phyloP scores from a whole-genome alignment of 345 rosid genomes.

The Lepidium africanum region DNA sequence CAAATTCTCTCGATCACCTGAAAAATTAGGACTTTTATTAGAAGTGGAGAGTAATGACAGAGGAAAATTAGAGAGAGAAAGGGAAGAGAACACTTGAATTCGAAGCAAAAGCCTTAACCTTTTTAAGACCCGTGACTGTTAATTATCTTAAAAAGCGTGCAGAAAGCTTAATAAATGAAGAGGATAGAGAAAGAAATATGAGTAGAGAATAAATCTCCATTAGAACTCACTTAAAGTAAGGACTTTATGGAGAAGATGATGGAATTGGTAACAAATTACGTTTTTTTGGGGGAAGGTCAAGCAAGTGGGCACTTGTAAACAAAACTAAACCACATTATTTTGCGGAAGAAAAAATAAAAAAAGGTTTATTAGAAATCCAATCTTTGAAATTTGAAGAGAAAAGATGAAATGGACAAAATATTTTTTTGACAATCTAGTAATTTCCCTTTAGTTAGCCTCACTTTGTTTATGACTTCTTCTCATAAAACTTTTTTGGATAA shows the following conservation, averaged over 20 bases:
- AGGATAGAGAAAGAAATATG: slow-evolving; percentile 1
- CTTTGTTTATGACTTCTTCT: no score
- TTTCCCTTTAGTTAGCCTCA: no score
- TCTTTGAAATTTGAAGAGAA: no score
- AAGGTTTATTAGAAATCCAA: background rate
- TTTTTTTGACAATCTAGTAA: no score
- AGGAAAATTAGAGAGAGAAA: slow-evolving; percentile 13
- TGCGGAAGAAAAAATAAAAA: background rate
- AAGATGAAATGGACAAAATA: no score
- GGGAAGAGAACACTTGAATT: slow-evolving; percentile 22
- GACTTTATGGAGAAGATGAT: slow-evolving; percentile 19
- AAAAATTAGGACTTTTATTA: slow-evolving; percentile 10
- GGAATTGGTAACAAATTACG: slow-evolving; percentile 1
- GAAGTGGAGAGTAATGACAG: background rate
- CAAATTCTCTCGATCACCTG: background rate
- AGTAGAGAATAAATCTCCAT: slow-evolving; percentile 20
- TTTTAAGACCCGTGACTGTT: slow-evolving; percentile 26
- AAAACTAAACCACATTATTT: slow-evolving; percentile 10
- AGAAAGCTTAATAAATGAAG: slow-evolving; percentile 21
- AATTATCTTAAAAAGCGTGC: slow-evolving; percentile 28
- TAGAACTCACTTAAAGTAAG: slow-evolving; percentile 21
- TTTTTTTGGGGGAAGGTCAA: slow-evolving; percentile 7
- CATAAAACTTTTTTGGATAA: no score
- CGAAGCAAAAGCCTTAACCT: slow-evolving; percentile 22
- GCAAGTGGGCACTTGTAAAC: slow-evolving; percentile 16